A percentile compares a stretch with the other conserved stretches of the same genome.
These are phyloP conservation scores for Hypoxylon sp. DNA, from an alignment of 2,329 filamentous ascomycete genomes.

Conservation along the genomic window DNA sequence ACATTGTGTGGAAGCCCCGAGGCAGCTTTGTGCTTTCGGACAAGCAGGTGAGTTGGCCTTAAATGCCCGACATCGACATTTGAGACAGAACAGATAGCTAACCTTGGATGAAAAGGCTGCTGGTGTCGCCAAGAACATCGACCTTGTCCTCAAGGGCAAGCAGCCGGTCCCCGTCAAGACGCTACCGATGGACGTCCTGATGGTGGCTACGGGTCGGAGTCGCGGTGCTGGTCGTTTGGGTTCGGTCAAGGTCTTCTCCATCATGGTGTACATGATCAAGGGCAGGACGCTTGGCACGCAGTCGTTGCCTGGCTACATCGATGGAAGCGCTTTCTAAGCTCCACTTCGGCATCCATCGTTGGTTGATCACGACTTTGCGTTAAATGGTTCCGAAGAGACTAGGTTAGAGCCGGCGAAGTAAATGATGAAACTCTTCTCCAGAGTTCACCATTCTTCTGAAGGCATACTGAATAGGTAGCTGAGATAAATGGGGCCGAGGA, in stretches of 20 bases:
- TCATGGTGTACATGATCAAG: slow-evolving; percentile 67
- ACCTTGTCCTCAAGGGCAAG: slow-evolving; percentile 63
- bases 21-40: slow-evolving; percentile 62
- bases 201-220: slow-evolving; percentile 65
- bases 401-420: not conserved
- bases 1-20: slow-evolving; percentile 66
- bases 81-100: not conserved
- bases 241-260: slow-evolving; percentile 64
- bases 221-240: slow-evolving; percentile 66
- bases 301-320: slow-evolving; percentile 61
- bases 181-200: slow-evolving; percentile 64
- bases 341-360: not conserved
- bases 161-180: slow-evolving; percentile 62
- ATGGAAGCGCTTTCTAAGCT: slow-evolving; percentile 64
- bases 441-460: not conserved
- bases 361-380: not conserved
- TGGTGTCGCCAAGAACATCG: slow-evolving; percentile 68
- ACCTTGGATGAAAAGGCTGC: slow-evolving; percentile 57
- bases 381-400: no score
- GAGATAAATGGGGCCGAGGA: slow-evolving; percentile 23
- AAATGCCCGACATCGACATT: not conserved
- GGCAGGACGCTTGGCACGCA: slow-evolving; percentile 65
- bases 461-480: slow-evolving; percentile 14
- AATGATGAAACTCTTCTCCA: not conserved
- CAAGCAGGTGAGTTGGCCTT: slow-evolving; percentile 61